Base-by-base conservation (phyloP, 495 filamentous ascomycete species). In the Penicillium canescens region DNA sequence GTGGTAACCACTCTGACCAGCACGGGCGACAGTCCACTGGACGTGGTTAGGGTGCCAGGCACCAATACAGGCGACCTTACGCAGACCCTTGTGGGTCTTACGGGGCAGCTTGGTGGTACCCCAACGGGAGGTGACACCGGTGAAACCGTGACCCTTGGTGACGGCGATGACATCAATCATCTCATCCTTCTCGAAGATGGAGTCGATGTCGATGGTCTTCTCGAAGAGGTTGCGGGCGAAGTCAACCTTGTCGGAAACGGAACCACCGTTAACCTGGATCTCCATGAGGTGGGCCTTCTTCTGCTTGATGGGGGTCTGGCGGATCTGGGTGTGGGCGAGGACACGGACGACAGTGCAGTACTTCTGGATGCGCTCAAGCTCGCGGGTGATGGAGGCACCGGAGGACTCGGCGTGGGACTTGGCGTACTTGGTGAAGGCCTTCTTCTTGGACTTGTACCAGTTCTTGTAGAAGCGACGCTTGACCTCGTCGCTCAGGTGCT, bases 381-480 rank as follows among this genome's bases (percentile, higher is more conserved):
- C 95, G 74, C 89, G 88, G 74, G 87, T 90, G 81, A 98, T 87
- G 61, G 90, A 88, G 65, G 90, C 80, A 66, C 90, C 93, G 78
- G 70, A 86, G 81, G 78, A 87, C 76, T 96, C 92, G 62, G 95
- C 88, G 87, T 98, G 90, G 85, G 96, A 93, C 90, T 97, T 98
- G 84, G 95, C 89, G 80, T 99, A 99, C 84, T 95, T 96, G 82
- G 95, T 99, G 84, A 98, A 99, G 52, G 95, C 95, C 92, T 99
- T 99, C 90, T 96, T 98, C 92, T 99, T 99, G 84, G 84, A 89
- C 84, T 95, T 96, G 89, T 99, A 99, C 95, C 95, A 99, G 86
- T 99, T 99, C 91, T 99, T 99, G 88, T 99, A 99, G 90, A 99
- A 99, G 73, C 95, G 92, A 62, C 95, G 89, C 84, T 95, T 96